Evolutionary conservation across 108 stramenopile species (phyloP).

Genomic region (Aureococcus anophagefferens): DNA sequence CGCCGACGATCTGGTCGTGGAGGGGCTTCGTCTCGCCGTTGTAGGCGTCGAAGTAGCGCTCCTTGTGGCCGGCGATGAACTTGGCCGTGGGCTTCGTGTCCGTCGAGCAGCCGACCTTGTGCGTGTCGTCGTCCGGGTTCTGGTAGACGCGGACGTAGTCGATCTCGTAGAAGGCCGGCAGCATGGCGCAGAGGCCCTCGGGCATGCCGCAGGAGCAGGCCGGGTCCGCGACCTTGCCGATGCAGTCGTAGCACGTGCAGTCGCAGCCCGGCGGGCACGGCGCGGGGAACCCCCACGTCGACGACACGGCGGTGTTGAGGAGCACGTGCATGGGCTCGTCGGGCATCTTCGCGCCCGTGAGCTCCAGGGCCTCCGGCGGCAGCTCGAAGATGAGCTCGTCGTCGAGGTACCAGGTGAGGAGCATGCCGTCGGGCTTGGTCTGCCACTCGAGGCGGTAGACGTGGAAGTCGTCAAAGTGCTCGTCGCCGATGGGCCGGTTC

Average conservation of each 20-base stretch:
- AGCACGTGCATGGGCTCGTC: slow-evolving; percentile 78
- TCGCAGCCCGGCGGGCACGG: slow-evolving; percentile 67
- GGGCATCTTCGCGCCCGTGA: slow-evolving; percentile 67
- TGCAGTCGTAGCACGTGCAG: slow-evolving; percentile 67
- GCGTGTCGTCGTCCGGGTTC: slow-evolving; percentile 57
- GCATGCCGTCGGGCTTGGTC: slow-evolving; percentile 57
- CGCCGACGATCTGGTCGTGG: slow-evolving; percentile 48
- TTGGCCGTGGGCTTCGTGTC: slow-evolving; percentile 57
- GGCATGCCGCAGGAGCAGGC: slow-evolving; percentile 74
- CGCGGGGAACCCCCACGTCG: slow-evolving; percentile 69
- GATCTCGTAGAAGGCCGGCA: slow-evolving; percentile 75
- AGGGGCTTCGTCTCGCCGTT: slow-evolving; percentile 50
- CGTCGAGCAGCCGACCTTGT: slow-evolving; percentile 69
- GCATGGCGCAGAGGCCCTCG: slow-evolving; percentile 69
- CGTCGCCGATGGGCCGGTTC: slow-evolving; percentile 50
- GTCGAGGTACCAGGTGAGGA: slow-evolving; percentile 67
- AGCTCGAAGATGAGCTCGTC: slow-evolving; percentile 56
- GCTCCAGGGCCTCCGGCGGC: slow-evolving; percentile 39
- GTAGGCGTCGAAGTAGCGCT: slow-evolving; percentile 57
- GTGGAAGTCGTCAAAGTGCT: slow-evolving; percentile 56
- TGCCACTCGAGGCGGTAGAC: slow-evolving; percentile 76
- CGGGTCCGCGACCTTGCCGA: slow-evolving; percentile 34
- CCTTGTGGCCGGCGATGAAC: slow-evolving; percentile 69
- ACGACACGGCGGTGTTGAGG: slow-evolving; percentile 72
- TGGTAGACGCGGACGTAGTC: slow-evolving; percentile 78